phyloP scores from a whole-genome alignment of 805 yeast genomes.

The Jamesozyma rosinii region DNA sequence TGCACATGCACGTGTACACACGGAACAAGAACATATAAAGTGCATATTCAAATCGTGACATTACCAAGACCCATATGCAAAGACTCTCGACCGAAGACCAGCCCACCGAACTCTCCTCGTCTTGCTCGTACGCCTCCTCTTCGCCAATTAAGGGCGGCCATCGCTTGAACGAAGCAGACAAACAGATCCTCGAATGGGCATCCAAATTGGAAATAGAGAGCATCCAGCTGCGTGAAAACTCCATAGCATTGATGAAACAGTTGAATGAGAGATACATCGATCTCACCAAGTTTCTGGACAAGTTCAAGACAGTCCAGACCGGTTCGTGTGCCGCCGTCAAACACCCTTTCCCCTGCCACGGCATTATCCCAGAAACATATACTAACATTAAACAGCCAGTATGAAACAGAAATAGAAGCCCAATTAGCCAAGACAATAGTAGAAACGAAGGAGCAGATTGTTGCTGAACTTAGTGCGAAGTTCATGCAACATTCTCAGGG shows the following conservation, averaged over 20 bases:
- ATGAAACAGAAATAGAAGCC: too few species aligned
- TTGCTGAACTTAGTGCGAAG: too few species aligned
- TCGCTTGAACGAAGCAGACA: constrained; percentile 19
- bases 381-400: neutral
- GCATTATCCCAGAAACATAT: neutral
- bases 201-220: constrained; percentile 42
- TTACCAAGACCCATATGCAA: neutral
- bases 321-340: neutral
- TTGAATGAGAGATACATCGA: constrained; percentile 13
- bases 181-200: constrained; percentile 40
- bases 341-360: neutral
- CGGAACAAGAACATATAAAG: too few species aligned
- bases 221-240: constrained; percentile 34
- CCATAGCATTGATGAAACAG: constrained; percentile 12
- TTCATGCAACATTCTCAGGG: too few species aligned
- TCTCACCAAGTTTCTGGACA: constrained; percentile 1
- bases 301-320: constrained; percentile 6
- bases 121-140: neutral
- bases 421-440: too few species aligned
- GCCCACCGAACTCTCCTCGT: constrained; percentile 3
- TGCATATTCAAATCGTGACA: too few species aligned
- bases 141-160: neutral
- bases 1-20: too few species aligned
- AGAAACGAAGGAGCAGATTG: too few species aligned
- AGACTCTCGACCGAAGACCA: constrained; percentile 3